phyloP scores from a whole-genome alignment of 352 stramenopile genomes.

The Pythium biforme region DNA sequence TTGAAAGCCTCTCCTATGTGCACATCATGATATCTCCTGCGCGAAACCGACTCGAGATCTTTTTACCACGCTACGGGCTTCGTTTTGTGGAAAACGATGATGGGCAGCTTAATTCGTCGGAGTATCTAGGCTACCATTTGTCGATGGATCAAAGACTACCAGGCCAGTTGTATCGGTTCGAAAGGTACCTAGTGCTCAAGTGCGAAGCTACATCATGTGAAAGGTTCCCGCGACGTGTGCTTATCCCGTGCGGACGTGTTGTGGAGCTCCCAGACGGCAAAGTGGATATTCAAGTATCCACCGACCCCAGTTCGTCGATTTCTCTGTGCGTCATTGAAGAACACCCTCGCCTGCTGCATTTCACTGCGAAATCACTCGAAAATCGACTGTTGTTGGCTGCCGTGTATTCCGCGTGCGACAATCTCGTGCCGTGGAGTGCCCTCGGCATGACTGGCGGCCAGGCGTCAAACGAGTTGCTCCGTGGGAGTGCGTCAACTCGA shows the following conservation, averaged over 20 bases:
- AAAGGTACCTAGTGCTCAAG: conserved; percentile 5
- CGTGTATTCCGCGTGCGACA: conserved; percentile 1
- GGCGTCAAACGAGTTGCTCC: not conserved
- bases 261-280: not conserved
- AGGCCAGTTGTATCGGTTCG: conserved; percentile 4
- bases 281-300: not conserved
- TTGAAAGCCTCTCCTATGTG: not conserved
- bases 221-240: not conserved
- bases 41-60: conserved; percentile 1
- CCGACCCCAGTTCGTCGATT: not conserved
- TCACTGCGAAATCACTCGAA: conserved; percentile 3
- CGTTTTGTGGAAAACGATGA: not conserved
- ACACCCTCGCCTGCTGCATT: not conserved
- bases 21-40: not conserved
- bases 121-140: conserved; percentile 1
- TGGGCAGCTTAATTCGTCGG: not conserved
- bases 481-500: not conserved
- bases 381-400: conserved; percentile 7
- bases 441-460: conserved; percentile 4
- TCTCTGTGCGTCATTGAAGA: conserved; percentile 5
- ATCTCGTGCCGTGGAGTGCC: not conserved
- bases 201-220: not conserved
- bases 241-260: not conserved
- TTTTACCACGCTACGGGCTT: conserved; percentile 1
- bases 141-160: not conserved